Conservation (phyloP, 495 filamentous ascomycete genomes). For the Daldinia vernicosa region DNA sequence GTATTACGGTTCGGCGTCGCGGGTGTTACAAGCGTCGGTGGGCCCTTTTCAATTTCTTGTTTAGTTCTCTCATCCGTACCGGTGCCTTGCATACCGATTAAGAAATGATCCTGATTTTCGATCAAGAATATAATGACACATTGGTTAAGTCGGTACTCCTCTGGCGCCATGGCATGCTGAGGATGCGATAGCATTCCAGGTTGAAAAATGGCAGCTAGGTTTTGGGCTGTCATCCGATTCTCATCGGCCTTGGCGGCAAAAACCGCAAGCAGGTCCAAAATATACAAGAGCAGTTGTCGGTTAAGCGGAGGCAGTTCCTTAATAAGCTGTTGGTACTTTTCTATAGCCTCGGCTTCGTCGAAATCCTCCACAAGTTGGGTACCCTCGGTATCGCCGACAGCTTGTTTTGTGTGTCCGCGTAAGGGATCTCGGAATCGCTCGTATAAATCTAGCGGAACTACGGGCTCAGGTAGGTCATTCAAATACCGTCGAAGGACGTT, state of each 20-base stretch:
- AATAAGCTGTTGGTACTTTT: constrained; percentile 86
- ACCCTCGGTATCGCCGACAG: constrained; percentile 66
- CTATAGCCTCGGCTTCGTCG: constrained; percentile 78
- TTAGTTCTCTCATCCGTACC: constrained; percentile 87
- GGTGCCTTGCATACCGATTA: constrained; percentile 94
- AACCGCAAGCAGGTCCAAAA: constrained; percentile 95
- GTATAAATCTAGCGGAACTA: constrained; percentile 95
- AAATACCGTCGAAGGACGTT: constrained; percentile 96
- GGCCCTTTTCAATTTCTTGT: constrained; percentile 78
- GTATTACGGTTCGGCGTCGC: constrained; percentile 60
- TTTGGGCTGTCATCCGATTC: constrained; percentile 95
- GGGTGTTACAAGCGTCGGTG: constrained; percentile 65
- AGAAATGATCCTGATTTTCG: constrained; percentile 91
- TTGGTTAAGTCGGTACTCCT: constrained; percentile 93
- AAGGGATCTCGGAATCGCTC: constrained; percentile 88
- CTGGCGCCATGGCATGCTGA: constrained; percentile 90
- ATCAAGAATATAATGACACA: constrained; percentile 98
- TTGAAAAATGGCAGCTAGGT: constrained; percentile 98
- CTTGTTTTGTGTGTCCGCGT: constrained; percentile 76
- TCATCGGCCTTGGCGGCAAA: constrained; percentile 97
- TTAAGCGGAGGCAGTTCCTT: constrained; percentile 93
- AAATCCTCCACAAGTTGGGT: constrained; percentile 71
- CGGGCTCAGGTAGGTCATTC: constrained; percentile 93
- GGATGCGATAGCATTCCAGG: constrained; percentile 96
- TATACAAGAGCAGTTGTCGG: constrained; percentile 93